Evolutionary conservation across 169 alveolate genomes (phyloP).

Genomic region (Cryptosporidium andersoni): DNA sequence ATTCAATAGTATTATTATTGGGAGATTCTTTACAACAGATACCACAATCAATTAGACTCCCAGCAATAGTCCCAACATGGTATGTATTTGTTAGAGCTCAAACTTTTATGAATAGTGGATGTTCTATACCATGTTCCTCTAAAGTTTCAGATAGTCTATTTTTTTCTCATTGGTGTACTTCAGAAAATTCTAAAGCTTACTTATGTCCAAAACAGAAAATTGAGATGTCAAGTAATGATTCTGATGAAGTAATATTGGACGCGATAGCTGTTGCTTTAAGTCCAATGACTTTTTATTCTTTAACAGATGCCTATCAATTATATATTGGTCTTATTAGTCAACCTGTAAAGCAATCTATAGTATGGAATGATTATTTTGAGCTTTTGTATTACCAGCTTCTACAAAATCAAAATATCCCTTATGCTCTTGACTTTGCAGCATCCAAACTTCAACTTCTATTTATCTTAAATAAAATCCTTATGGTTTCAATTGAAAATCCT

Average conservation of each 20-base stretch:
- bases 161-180: conserved; percentile 58
- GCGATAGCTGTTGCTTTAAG: conserved; percentile 50
- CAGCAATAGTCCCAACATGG: conserved; percentile 29
- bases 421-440: conserved; percentile 56
- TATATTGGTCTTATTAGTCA: conserved; percentile 20
- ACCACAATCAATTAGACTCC: conserved; percentile 53
- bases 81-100: conserved; percentile 63
- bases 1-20: conserved; percentile 29
- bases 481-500: conserved; percentile 17
- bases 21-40: conserved; percentile 48
- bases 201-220: conserved; percentile 49
- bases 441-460: conserved; percentile 46
- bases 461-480: conserved; percentile 18
- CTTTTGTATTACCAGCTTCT: conserved; percentile 35
- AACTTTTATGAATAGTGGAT: conserved; percentile 63
- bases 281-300: conserved; percentile 33
- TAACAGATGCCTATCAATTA: conserved; percentile 52
- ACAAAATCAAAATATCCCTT: conserved; percentile 18
- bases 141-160: not conserved
- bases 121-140: conserved; percentile 38
- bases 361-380: conserved; percentile 58
- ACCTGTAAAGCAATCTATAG: conserved; percentile 39
- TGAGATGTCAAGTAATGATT: conserved; percentile 26
- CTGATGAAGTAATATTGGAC: conserved; percentile 34
- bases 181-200: conserved; percentile 10